These are phyloP conservation scores for Globisporangium takayamanum DNA, from an alignment of 352 stramenopile species.

Conservation along the genomic window DNA sequence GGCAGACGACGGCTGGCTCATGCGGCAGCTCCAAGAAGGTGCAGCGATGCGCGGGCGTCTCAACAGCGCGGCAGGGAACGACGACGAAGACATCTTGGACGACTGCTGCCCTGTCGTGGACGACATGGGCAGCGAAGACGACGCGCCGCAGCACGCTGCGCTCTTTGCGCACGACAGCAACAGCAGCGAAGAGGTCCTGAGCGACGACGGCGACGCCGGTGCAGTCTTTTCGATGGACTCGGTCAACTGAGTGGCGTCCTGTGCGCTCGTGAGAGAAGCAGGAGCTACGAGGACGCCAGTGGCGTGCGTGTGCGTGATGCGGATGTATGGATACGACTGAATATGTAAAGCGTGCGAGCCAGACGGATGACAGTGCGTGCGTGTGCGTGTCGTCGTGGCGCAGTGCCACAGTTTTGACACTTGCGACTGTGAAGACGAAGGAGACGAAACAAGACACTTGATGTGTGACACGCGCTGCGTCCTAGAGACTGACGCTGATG, in stretches of 20 bases:
- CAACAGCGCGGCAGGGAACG: conserved; percentile 54
- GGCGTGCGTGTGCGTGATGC: background rate
- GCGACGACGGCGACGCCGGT: conserved; percentile 43
- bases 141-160: conserved; percentile 24
- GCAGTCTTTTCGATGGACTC: conserved; percentile 14
- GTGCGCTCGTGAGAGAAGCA: too few species aligned
- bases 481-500: too few species aligned
- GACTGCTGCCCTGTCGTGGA: conserved; percentile 22
- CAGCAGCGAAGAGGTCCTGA: conserved; percentile 42
- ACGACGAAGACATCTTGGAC: conserved; percentile 36
- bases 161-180: conserved; percentile 49
- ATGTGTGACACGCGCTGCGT: background rate
- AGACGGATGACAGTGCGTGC: background rate
- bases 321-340: conserved; percentile 11
- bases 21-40: conserved; percentile 72
- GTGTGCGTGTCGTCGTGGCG: background rate
- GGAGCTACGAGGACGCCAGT: too few species aligned
- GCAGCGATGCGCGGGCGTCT: conserved; percentile 66
- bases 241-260: background rate
- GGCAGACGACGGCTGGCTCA: conserved; percentile 79
- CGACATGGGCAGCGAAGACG: conserved; percentile 54
- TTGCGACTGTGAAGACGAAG: too few species aligned
- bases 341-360: background rate
- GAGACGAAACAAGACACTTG: too few species aligned
- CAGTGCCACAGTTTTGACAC: background rate